Base-by-base conservation (phyloP, 306 rosid genomes). In the Chamaecrista fasciculata region DNA sequence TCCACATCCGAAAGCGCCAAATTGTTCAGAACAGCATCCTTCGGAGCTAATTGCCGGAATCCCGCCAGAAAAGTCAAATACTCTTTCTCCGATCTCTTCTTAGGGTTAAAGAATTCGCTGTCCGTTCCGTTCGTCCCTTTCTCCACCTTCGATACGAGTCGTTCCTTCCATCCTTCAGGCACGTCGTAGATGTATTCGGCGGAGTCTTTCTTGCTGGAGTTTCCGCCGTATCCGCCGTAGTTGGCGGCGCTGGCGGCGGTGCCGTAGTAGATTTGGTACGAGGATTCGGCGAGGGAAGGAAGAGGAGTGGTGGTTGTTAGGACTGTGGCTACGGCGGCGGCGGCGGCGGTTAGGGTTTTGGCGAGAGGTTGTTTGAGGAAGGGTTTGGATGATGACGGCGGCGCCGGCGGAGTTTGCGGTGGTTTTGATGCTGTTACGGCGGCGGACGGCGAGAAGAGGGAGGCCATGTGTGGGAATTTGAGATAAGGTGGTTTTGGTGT, bases 181-280 rank as follows among this genome's bases (percentile, higher is more conserved):
- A 90, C 96, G 37, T 94, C 98, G 23, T 86, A 85, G 15, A 94
- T 66, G 37, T 94, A 88, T 75, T 94, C 98, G 0, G 97, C 94
- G 0, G 98, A 85, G 73, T 87, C 89, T 61, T 88, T 80, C 78
- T 90, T 93, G 90, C 18, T 79, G 16, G 96, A 79, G 70, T 93
- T 93, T 0, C 96, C 97, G 1, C 96, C 96, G 48, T 81, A 86
- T 9, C 98, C 94, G 0, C 98, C 98, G 71, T 93, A 90, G 56
- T 90, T 93, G 61, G 97, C 78, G 0, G 97, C 97, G 34, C 96
- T 94, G 33, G 98, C 94, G 8, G 96, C 97, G 0, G 98, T 94
- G 42, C 97, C 95, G 36, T 94, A 94, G 82, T 88, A 94, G 56
- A 94, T 4, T 18, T 72, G 84, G 85, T 81, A 94, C n/a, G 73